These are phyloP conservation scores for Xerocomus spinulosus DNA, from an alignment of 768 basidiomycete species.

Conservation along the genomic window DNA sequence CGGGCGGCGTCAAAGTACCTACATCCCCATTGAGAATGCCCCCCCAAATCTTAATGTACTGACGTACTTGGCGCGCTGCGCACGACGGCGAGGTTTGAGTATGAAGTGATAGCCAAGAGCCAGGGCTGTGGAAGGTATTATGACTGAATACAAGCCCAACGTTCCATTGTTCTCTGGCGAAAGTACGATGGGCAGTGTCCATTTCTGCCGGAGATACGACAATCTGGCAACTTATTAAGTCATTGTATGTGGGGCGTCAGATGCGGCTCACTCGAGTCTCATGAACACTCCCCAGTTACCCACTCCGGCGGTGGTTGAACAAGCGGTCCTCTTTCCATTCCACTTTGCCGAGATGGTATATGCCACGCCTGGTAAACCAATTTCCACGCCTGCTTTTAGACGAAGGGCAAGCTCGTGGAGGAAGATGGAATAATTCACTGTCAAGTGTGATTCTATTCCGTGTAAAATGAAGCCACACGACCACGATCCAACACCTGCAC, in stretches of 20 bases:
- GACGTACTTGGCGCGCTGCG: slow-evolving; percentile 49
- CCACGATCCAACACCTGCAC: slow-evolving; percentile 43
- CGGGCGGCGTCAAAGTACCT: slow-evolving; percentile 69
- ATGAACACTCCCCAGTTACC: slow-evolving; percentile 47
- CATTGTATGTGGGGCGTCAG: slow-evolving; percentile 11
- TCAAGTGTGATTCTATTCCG: slow-evolving; percentile 43
- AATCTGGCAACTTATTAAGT: slow-evolving; percentile 36
- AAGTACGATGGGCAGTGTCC: slow-evolving; percentile 54
- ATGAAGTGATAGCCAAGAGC: slow-evolving; percentile 53
- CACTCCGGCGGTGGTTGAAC: slow-evolving; percentile 43
- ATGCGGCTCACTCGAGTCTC: slow-evolving; percentile 48
- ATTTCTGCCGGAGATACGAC: slow-evolving; percentile 52
- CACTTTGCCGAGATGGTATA: slow-evolving; percentile 47
- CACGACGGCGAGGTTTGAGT: slow-evolving; percentile 51
- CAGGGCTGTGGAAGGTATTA: slow-evolving; percentile 53
- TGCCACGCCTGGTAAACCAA: slow-evolving; percentile 42
- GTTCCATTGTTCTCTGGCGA: slow-evolving; percentile 44
- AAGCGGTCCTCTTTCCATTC: slow-evolving; percentile 40
- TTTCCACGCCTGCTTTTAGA: slow-evolving; percentile 46
- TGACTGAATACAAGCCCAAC: slow-evolving; percentile 46
- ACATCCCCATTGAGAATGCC: slow-evolving; percentile 17
- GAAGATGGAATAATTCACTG: slow-evolving; percentile 47
- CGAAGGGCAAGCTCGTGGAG: slow-evolving; percentile 54
- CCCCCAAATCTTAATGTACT: slow-evolving; percentile 8
- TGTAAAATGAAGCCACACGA: slow-evolving; percentile 47